Evolutionary conservation across 2,329 filamentous ascomycete species (phyloP).

Genomic region (Parastagonospora nodorum): DNA sequence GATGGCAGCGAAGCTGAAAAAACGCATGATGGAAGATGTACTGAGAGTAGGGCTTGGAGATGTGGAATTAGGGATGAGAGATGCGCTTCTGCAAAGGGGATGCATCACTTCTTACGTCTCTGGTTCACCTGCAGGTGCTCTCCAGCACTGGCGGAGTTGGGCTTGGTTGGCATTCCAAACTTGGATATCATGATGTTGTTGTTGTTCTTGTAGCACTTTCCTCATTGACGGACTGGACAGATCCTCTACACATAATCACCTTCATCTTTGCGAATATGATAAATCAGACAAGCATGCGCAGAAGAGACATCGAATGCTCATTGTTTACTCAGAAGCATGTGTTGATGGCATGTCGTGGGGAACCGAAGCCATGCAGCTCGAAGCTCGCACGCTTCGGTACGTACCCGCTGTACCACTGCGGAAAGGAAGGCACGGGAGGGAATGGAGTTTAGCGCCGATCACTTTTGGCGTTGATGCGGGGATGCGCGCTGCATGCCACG

Average conservation of each 20-base stretch:
- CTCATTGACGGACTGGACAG: not conserved
- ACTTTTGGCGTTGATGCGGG: not conserved
- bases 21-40: conserved; percentile 26
- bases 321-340: not conserved
- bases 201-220: not conserved
- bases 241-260: too few relatives aligned
- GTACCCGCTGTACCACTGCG: not conserved
- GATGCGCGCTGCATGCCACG: not conserved
- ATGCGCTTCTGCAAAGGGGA: not conserved
- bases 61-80: not conserved
- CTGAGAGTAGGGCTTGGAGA: not conserved
- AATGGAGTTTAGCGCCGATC: not conserved
- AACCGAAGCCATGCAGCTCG: too few relatives aligned
- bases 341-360: not conserved
- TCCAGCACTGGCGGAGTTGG: too few relatives aligned
- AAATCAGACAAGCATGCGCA: too few relatives aligned
- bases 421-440: not conserved
- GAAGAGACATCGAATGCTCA: too few relatives aligned
- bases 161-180: too few relatives aligned
- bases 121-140: not conserved
- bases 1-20: conserved; percentile 28
- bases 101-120: not conserved
- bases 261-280: too few relatives aligned
- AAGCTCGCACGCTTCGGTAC: too few relatives aligned
- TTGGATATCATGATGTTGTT: too few relatives aligned